phyloP scores from a whole-genome alignment of 1,139 yeast genomes.

The Sugiyamaella novakii region DNA sequence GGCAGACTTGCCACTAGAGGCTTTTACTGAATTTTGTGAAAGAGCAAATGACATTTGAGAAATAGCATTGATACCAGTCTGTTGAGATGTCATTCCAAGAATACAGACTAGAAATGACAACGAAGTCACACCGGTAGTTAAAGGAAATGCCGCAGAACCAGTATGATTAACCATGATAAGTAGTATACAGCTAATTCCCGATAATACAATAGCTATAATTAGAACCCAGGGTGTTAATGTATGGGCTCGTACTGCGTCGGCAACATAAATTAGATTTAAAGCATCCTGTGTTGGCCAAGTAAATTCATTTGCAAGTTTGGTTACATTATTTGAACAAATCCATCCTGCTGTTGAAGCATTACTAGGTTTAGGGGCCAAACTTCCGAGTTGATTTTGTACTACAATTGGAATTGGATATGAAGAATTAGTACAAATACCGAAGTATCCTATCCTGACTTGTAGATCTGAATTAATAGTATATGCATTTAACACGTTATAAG shows the following conservation, averaged over 20 bases:
- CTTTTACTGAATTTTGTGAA: constrained; percentile 21
- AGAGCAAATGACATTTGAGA: constrained; percentile 16
- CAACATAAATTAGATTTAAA: constrained; percentile 31
- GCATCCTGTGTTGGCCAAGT: constrained; percentile 31
- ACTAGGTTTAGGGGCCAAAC: constrained; percentile 15
- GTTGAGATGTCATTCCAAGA: constrained; percentile 38
- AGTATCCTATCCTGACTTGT: constrained; percentile 34
- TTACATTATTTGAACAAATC: constrained; percentile 33
- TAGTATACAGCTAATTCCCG: constrained; percentile 26
- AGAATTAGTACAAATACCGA: constrained; percentile 34
- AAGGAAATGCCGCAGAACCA: constrained; percentile 26
- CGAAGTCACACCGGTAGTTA: constrained; percentile 28
- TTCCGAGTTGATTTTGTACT: constrained; percentile 18
- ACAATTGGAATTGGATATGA: constrained; percentile 19
- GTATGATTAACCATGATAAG: constrained; percentile 26
- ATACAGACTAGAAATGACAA: constrained; percentile 29
- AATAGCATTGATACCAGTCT: constrained; percentile 28
- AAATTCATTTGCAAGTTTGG: constrained; percentile 21
- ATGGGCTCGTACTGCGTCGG: constrained; percentile 20
- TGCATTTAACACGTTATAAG: constrained; percentile 26
- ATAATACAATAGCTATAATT: constrained; percentile 26
- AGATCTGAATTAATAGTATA: constrained; percentile 26
- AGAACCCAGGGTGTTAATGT: constrained; percentile 30
- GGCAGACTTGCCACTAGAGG: constrained; percentile 26
- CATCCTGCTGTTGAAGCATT: constrained; percentile 25